A percentile compares a stretch with the other conserved stretches of the same genome.
phyloP scores from a whole-genome alignment of 306 rosid genomes.

The Begonia masoniana region DNA sequence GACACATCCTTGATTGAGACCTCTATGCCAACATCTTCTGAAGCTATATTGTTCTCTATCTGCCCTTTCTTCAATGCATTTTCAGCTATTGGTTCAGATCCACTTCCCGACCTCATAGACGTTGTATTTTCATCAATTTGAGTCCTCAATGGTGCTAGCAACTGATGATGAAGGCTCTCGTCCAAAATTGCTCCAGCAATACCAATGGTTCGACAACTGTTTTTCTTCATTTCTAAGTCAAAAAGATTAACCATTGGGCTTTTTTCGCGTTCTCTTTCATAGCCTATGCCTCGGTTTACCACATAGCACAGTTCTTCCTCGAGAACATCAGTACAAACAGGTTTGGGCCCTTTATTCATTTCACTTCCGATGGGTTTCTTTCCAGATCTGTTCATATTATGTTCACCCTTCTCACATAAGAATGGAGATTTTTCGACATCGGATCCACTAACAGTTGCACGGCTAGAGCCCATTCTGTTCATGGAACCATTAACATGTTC shows the following conservation, averaged over 20 bases:
- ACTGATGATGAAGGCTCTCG: conserved; percentile 9
- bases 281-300: conserved; percentile 15
- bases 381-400: neutral
- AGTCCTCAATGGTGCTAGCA: conserved; percentile 2
- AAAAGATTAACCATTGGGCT: conserved; percentile 17
- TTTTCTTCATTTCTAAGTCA: conserved; percentile 18
- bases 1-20: conserved; percentile 3
- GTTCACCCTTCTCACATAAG: neutral
- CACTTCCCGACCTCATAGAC: too few relatives aligned
- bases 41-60: neutral
- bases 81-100: neutral
- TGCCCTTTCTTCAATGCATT: neutral
- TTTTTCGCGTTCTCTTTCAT: conserved; percentile 18
- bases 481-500: conserved; percentile 4
- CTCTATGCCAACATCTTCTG: neutral
- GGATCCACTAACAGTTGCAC: conserved; percentile 10
- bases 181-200: conserved; percentile 7
- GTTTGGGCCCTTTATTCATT: conserved; percentile 4
- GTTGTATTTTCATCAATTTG: conserved; percentile 6
- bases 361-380: conserved; percentile 8
- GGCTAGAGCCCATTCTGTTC: conserved; percentile 7
- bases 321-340: conserved; percentile 7
- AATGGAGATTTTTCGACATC: conserved; percentile 7
- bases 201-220: conserved; percentile 9
- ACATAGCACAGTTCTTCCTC: conserved; percentile 26